Conservation (phyloP, 2,329 filamentous ascomycete species). For the Xylariaceae sp. region DNA sequence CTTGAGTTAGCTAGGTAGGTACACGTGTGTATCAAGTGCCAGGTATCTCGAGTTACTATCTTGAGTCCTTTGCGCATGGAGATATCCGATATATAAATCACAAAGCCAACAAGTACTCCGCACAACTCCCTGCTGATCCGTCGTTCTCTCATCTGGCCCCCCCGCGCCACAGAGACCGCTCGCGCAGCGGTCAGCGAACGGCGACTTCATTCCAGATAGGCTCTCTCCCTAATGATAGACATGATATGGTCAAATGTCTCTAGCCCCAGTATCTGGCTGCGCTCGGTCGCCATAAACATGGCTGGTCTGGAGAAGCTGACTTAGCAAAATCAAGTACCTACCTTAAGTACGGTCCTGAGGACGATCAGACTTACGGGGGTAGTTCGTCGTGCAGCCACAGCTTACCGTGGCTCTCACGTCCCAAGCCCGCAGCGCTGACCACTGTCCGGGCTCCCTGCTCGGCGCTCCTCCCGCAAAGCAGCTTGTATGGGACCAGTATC, state of each 20-base stretch:
- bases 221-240: slow-evolving; percentile 3
- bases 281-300: slow-evolving; percentile 4
- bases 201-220: not conserved
- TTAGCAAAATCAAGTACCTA: not conserved
- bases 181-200: too few relatives aligned
- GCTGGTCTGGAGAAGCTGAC: slow-evolving; percentile 1
- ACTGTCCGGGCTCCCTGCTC: slow-evolving; percentile 6
- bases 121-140: not conserved
- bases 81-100: not conserved
- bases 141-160: not conserved
- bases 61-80: not conserved
- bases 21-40: too few relatives aligned
- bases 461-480: slow-evolving; percentile 5
- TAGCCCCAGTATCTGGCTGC: not conserved
- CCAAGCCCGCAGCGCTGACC: slow-evolving; percentile 5
- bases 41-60: not conserved
- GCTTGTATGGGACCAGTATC: slow-evolving; percentile 3
- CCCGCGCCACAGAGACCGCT: too few relatives aligned
- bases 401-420: slow-evolving; percentile 6
- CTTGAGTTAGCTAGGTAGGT: too few relatives aligned
- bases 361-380: slow-evolving; percentile 3
- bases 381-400: slow-evolving; percentile 6
- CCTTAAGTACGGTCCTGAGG: not conserved
- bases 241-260: slow-evolving; percentile 5
- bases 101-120: not conserved